phyloP scores from a whole-genome alignment of 352 stramenopile species.

The Albugo laibachii region DNA sequence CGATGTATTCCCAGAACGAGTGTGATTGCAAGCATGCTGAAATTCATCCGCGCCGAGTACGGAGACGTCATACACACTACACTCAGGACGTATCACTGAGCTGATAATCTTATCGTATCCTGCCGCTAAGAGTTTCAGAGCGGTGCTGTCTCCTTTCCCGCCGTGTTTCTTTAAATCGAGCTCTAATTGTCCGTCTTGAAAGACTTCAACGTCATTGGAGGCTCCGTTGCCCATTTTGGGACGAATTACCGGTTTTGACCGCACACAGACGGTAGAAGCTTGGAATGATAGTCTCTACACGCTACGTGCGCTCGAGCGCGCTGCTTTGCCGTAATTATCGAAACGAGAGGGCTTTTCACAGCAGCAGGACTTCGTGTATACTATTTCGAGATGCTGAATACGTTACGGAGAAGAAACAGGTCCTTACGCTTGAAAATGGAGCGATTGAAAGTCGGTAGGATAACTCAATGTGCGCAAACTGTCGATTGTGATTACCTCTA shows the following conservation, averaged over 20 bases:
- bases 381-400: slow-evolving; percentile 9
- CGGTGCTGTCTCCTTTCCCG: slow-evolving; percentile 36
- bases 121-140: slow-evolving; percentile 53
- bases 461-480: background rate
- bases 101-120: slow-evolving; percentile 60
- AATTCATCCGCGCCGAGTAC: slow-evolving; percentile 33
- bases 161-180: slow-evolving; percentile 39
- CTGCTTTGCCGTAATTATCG: too few relatives aligned
- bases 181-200: slow-evolving; percentile 58
- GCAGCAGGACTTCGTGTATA: too few relatives aligned
- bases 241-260: too few relatives aligned
- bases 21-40: slow-evolving; percentile 9
- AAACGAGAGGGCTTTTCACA: too few relatives aligned
- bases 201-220: slow-evolving; percentile 63
- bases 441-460: slow-evolving; percentile 33
- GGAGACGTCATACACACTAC: slow-evolving; percentile 24
- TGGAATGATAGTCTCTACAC: too few relatives aligned
- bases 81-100: slow-evolving; percentile 48
- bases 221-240: slow-evolving; percentile 43
- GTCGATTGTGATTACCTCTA: background rate
- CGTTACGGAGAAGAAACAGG: slow-evolving; percentile 17
- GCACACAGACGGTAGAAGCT: too few relatives aligned
- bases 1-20: background rate
- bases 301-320: too few relatives aligned
- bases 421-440: slow-evolving; percentile 21